Base-by-base conservation (phyloP, 495 filamentous ascomycete species). In the Corynascus novoguineensis region DNA sequence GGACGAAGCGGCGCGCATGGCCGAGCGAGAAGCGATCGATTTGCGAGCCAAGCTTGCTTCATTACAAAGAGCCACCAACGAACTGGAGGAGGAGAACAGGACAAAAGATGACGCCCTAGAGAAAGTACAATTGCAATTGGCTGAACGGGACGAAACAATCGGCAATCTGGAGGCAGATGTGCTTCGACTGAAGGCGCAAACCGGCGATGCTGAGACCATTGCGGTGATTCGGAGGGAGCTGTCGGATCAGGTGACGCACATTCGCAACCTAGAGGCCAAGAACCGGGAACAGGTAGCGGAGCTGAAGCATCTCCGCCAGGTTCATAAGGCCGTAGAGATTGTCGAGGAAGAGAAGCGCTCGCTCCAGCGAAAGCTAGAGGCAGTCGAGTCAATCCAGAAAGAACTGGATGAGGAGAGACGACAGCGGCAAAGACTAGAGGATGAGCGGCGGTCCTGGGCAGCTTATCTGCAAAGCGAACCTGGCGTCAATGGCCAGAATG, bases 291-390 rank as follows among this genome's bases (percentile, higher is more conserved):
- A 95, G 63, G 68, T 74, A n/a, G 69, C 79, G 8, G 92, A 99
- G 64, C 71, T 97, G 5, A 88, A 87, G 50, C 84, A 88, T 56
- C 77, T 92, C 38, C 83, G 90, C 15, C 86, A 89, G 64, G 67
- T 85, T 19, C 84, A 89, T 63, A 92, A 88, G 68, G 89, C 86
- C 34, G 84, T 96, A 5, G 90, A 96, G 60, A 80, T 97, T n/a
- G 85, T 97, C 0, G 92, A 97, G 63, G 93, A 99, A 65, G 89
- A 99, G 73, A 97, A 97, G 75, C 80, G 87, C 58, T 81, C 83
- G 0, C 74, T 99, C 50, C 86, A 96, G 67, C 82, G 82, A 48
- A 87, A 83, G 61, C 61, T 99, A 27, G 82, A 87, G 57, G 72
- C 87, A 25, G 86, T 93, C 77, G 83, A 88, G 57, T 80, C 83